Evolutionary conservation across 1,139 yeast species (phyloP), one percentile per base, ranked within the genome.

Genomic region (Zygosaccharomyces pseudobailii): DNA sequence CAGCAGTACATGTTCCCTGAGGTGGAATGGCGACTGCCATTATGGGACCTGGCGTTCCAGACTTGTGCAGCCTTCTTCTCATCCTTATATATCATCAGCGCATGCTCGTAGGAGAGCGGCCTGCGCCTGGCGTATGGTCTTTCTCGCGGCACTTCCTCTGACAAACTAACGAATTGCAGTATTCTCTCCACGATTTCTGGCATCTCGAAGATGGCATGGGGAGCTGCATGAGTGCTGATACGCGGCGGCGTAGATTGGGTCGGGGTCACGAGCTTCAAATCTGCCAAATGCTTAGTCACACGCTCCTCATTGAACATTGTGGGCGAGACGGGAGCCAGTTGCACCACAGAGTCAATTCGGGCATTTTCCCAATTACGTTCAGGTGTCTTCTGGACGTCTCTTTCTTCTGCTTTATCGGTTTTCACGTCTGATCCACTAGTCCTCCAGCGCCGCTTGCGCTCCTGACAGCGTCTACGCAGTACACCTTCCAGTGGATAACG

Each of bases 111-210:
- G 5, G 87, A 81, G 59, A 82, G 67, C 10, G 95, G 95, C 51
- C 75, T 76, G 55, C 94, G 74, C 54, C 94, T 68, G 0, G 73
- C 62, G 35, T 86, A 84, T 0, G 79, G 67, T 9, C 66, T 65
- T 59, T 84, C 90, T 47, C 73, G 77, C 3, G 92, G 88, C 17
- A 80, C 70, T 4, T 65, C 63, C 5, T 78, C 69, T 32, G 70
- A 68, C 41, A 66, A 62, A 47, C 84, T 87, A 10, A 87, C 82
- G 62, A 71, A 79, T 22, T 72, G 70, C 24, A 88, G 59, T 13
- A 89, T 85, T 49, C 74, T 72, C 54, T 74, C 68, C 19, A 88
- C 72, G 47, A 89, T 82, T 64, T 89, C 96, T 0, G 96, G 96
- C 19, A 84, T 80, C 44, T 73, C 73, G 59, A 88, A 84, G 5